Base-by-base conservation (phyloP, 495 filamentous ascomycete species). In the Neurospora tetraspora region DNA sequence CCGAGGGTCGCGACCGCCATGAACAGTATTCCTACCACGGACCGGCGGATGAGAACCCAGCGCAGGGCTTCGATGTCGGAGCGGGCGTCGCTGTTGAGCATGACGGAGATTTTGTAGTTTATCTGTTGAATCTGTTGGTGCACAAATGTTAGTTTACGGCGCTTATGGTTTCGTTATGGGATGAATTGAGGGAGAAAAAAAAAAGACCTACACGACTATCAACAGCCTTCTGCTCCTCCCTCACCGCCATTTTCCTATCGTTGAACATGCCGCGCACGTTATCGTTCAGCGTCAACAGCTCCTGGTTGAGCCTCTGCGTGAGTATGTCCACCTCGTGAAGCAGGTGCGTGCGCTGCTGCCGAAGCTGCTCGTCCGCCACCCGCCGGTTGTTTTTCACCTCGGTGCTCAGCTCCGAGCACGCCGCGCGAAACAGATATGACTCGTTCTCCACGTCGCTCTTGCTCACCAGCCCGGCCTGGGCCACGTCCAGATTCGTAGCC, bases 291-390 rank as follows among this genome's bases (percentile, higher is more conserved):
- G 85, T 89, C 72, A 88, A 81, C 31, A 93, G 85, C 74, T 98
- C 94, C 77, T 96, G 93, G 59, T 88, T 90, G 73, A 97, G 84
- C 42, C 89, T 84, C 82, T 98, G 94, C 69, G 87, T 91, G 68
- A 98, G 78, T 38, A 97, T 94, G 82, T 99, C 96, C n/a, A 92
- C 89, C 79, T 98, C 95, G 77, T 97, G 93, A 82, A 97, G 93
- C 74, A 98, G 80, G 68, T 94, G 90, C 12, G 91, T 91, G 68
- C 94, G 86, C 75, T 97, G 92, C 73, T 92, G 89, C 47, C 93
- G 89, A 80, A 91, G 88, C 70, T 88, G 91, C 85, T 89, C 92
- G 74, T 88, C 91, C 77, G 84, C 91, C 47, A 82, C 80, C 72
- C 87, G 86, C 37, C 86, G 80, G 73, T 83, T 85, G 73, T 88